Conservation (phyloP, 2,329 filamentous ascomycete species). For the Exophiala oligosperma region DNA sequence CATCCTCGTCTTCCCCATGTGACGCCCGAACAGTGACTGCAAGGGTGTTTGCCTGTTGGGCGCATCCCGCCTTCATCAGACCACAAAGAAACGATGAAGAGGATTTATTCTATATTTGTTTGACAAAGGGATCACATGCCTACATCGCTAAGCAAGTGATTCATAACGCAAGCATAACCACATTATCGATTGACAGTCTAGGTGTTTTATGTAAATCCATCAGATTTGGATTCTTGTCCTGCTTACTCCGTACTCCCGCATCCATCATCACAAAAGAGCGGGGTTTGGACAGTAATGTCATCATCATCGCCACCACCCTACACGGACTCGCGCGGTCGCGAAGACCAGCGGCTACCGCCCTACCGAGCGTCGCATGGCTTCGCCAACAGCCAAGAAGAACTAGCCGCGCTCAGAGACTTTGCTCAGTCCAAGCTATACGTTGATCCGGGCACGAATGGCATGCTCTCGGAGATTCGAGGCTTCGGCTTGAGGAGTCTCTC, state of each 20-base stretch:
- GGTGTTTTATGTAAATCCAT: too few species aligned
- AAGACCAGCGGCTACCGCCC: constrained; percentile 8
- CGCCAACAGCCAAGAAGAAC: constrained; percentile 16
- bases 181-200: too few species aligned
- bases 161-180: too few species aligned
- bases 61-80: neutral
- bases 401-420: constrained; percentile 16
- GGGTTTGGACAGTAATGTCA: neutral
- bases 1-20: neutral
- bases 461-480: constrained; percentile 3
- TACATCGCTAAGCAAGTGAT: too few species aligned
- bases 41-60: neutral
- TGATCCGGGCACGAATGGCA: constrained; percentile 12
- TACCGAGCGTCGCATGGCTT: constrained; percentile 15
- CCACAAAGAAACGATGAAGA: neutral
- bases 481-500: constrained; percentile 10
- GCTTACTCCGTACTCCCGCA: too few species aligned
- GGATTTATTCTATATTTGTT: neutral
- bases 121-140: too few species aligned
- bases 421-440: constrained; percentile 15
- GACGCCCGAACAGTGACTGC: neutral
- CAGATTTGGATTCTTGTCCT: too few species aligned
- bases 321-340: constrained; percentile 2
- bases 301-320: constrained; percentile 7
- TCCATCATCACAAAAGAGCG: neutral